Evolutionary conservation across 257 asterid genomes (phyloP), one percentile per base, ranked within the genome.

Genomic region (Ajuga chamaepitys): DNA sequence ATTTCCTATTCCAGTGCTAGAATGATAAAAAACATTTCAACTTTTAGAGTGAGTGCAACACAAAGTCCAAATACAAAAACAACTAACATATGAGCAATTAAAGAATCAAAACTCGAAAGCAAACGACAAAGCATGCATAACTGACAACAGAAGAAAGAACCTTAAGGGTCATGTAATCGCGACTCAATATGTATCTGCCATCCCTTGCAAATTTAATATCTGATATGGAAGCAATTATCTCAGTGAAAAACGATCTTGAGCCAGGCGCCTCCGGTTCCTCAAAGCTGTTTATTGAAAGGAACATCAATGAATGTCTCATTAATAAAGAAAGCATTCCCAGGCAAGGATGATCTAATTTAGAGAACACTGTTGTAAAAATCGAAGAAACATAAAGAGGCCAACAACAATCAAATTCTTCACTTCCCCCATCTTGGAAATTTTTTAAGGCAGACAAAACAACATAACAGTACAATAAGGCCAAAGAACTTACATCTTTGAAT

Each of bases 131-230:
- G 46, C 37, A 56, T 32, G 63, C 10, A 42, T 21, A 66, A 71
- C 56, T 14, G 66, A 48, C 44, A 21, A 13, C 22, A 68, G 25
- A 47, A 37, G 42, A 65, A 34, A 59, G 61, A 54, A 85, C 99
- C 99, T 95, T 95, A 53, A 95, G 97, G 83, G 98, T 88, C 99
- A 95, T 95, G 84, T 95, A 95, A 79, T 95, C 99, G 70, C 99
- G 96, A 73, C 99, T 91, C 63, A 95, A 89, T 67, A 95, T 80
- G 67, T 88, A 78, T 88, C 99, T 83, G 67, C 98, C 98, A 74
- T 85, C 86, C 88, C 65, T 91, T 32, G 96, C 90, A 78, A 95
- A 95, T 85, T 95, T 91, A 74, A 95, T 88, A 83, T 95, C 99
- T 74, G 99, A 95, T 72, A 95, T 82, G 17, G 99, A 95, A 75